A percentile compares a stretch with the other conserved stretches of the same genome.
Conservation (phyloP, 1,139 yeast species). For the Debaryomyces sp. region DNA sequence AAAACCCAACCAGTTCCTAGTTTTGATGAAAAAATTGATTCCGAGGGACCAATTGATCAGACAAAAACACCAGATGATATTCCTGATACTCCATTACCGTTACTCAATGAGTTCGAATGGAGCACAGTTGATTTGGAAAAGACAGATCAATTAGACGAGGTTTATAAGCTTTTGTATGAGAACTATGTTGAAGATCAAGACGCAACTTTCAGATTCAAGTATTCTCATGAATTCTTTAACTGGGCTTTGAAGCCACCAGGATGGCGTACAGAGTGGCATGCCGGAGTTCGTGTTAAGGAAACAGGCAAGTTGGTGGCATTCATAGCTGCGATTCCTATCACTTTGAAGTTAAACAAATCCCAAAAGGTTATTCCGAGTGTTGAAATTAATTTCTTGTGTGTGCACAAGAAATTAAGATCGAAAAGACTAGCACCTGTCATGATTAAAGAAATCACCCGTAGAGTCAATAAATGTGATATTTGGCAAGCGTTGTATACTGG, state of each 20-base stretch:
- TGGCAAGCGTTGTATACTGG: slow-evolving; percentile 99
- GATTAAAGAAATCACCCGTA: slow-evolving; percentile 90
- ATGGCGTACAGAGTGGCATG: slow-evolving; percentile 85
- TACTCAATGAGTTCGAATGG: slow-evolving; percentile 88
- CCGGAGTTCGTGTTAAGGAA: slow-evolving; percentile 85
- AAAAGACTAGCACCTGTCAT: slow-evolving; percentile 93
- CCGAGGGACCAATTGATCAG: slow-evolving; percentile 84
- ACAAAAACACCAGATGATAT: slow-evolving; percentile 71
- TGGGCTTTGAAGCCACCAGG: slow-evolving; percentile 98
- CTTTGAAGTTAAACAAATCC: slow-evolving; percentile 59
- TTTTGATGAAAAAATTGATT: slow-evolving; percentile 64
- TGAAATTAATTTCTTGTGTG: slow-evolving; percentile 91
- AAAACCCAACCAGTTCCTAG: slow-evolving; percentile 93
- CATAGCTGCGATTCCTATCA: slow-evolving; percentile 87
- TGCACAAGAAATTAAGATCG: slow-evolving; percentile 91
- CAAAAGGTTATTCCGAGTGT: slow-evolving; percentile 61
- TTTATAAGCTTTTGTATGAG: slow-evolving; percentile 77
- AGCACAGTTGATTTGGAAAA: slow-evolving; percentile 69
- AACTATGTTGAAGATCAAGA: slow-evolving; percentile 95
- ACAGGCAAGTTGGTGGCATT: slow-evolving; percentile 85
- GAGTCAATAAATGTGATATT: slow-evolving; percentile 79
- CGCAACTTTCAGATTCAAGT: slow-evolving; percentile 88
- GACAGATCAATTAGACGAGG: slow-evolving; percentile 64
- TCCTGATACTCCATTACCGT: slow-evolving; percentile 66
- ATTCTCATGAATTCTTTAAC: slow-evolving; percentile 76